These are phyloP conservation scores for Ceratocystis destructans DNA, from an alignment of 2,329 filamentous ascomycete species.

Conservation along the genomic window DNA sequence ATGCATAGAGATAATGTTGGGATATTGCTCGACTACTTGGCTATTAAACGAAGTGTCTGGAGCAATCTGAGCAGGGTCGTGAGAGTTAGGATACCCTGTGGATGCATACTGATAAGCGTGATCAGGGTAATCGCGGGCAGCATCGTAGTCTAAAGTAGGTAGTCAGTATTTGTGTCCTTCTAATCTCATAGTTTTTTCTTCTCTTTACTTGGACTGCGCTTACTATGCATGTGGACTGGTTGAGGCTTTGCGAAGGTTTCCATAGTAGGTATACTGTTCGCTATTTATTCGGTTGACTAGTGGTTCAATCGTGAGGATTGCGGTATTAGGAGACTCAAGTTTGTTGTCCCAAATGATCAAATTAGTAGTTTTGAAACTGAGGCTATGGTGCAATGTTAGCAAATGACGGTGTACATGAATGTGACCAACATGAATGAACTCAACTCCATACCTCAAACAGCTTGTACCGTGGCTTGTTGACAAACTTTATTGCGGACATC, in stretches of 20 bases:
- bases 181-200: background rate
- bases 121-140: conserved; percentile 47
- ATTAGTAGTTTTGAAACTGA: conserved; percentile 25
- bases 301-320: conserved; percentile 44
- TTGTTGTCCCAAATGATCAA: conserved; percentile 42
- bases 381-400: background rate
- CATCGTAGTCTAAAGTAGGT: conserved; percentile 38
- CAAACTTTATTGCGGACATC: conserved; percentile 46
- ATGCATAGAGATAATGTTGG: conserved; percentile 37
- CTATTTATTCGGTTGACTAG: conserved; percentile 39
- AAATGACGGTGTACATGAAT: background rate
- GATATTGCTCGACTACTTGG: conserved; percentile 51
- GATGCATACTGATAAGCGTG: conserved; percentile 38
- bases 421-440: background rate
- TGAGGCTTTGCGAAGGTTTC: conserved; percentile 60
- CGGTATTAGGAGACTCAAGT: conserved; percentile 43
- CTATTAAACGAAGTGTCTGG: conserved; percentile 43
- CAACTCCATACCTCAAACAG: conserved; percentile 40
- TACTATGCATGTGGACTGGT: conserved; percentile 68
- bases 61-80: conserved; percentile 28
- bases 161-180: background rate
- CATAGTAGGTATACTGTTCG: conserved; percentile 31
- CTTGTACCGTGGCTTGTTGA: conserved; percentile 39
- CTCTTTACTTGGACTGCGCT: conserved; percentile 29
- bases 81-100: conserved; percentile 27